Evolutionary conservation across 2,329 filamentous ascomycete genomes (phyloP).

Genomic region (Thielaviopsis populi): DNA sequence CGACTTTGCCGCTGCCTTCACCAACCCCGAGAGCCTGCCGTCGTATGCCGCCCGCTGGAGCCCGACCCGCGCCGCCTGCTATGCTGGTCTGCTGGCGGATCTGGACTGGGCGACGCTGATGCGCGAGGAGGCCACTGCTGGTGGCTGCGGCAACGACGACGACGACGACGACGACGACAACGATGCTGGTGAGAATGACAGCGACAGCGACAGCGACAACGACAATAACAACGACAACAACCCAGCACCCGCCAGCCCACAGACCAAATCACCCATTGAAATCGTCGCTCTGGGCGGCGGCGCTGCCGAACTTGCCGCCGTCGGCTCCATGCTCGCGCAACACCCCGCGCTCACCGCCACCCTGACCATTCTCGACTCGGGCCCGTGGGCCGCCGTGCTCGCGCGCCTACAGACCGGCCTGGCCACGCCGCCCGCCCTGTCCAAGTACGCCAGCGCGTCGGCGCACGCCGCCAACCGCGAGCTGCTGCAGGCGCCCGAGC

Average conservation of each 20-base stretch:
- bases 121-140: neutral
- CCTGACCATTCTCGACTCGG: constrained; percentile 64
- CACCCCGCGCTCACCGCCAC: constrained; percentile 21
- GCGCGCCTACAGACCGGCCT: constrained; percentile 42
- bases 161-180: constrained; percentile 7
- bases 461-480: constrained; percentile 31
- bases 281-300: constrained; percentile 41
- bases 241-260: neutral
- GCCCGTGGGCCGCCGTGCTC: constrained; percentile 56
- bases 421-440: constrained; percentile 34
- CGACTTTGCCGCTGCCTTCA: constrained; percentile 72
- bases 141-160: neutral
- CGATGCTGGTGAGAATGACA: neutral
- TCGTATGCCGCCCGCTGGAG: constrained; percentile 88
- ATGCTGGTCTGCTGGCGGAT: constrained; percentile 40
- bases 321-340: constrained; percentile 30
- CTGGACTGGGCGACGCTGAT: neutral
- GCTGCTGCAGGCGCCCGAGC: constrained; percentile 24
- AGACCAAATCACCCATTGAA: constrained; percentile 21
- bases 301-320: constrained; percentile 45
- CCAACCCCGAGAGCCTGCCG: constrained; percentile 51
- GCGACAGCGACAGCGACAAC: neutral
- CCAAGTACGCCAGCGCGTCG: constrained; percentile 37
- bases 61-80: constrained; percentile 68
- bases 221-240: neutral